A percentile compares a stretch with the other conserved stretches of the same genome.
Conservation (phyloP, 1,284 basidiomycete genomes). For the Coniophora puteana region DNA sequence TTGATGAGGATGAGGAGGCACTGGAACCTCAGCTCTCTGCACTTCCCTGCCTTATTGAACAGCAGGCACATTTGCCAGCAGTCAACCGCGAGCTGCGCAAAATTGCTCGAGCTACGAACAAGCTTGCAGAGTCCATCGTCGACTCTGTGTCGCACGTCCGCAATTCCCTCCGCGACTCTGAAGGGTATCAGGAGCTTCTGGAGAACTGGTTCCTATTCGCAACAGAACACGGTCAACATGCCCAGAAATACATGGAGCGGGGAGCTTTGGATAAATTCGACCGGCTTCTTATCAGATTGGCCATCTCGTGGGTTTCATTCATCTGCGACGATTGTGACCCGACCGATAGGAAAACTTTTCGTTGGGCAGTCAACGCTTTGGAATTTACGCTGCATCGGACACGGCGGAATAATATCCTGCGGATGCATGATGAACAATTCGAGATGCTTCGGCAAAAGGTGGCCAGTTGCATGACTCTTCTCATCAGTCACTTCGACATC, state of each 20-base stretch:
- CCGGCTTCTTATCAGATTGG: conserved; percentile 78
- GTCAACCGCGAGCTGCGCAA: conserved; percentile 91
- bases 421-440: conserved; percentile 87
- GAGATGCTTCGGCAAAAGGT: conserved; percentile 89
- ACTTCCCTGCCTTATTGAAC: conserved; percentile 71
- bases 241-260: conserved; percentile 84
- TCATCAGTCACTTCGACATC: conserved; percentile 98
- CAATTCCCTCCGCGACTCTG: conserved; percentile 56
- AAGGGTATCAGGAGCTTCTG: conserved; percentile 81
- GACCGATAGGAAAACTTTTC: conserved; percentile 94
- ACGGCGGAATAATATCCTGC: conserved; percentile 85
- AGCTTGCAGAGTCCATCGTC: conserved; percentile 91
- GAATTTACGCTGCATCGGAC: conserved; percentile 94
- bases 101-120: conserved; percentile 85
- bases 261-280: conserved; percentile 74
- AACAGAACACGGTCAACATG: conserved; percentile 90
- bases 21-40: conserved; percentile 39
- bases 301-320: conserved; percentile 97
- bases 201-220: conserved; percentile 97
- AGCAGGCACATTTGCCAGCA: conserved; percentile 87
- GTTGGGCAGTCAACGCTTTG: conserved; percentile 96
- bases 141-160: conserved; percentile 86
- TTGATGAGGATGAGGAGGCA: conserved; percentile 58
- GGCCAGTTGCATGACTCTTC: conserved; percentile 92
- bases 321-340: conserved; percentile 98